Conservation (phyloP, 306 rosid genomes). For the Vigna radiata region DNA sequence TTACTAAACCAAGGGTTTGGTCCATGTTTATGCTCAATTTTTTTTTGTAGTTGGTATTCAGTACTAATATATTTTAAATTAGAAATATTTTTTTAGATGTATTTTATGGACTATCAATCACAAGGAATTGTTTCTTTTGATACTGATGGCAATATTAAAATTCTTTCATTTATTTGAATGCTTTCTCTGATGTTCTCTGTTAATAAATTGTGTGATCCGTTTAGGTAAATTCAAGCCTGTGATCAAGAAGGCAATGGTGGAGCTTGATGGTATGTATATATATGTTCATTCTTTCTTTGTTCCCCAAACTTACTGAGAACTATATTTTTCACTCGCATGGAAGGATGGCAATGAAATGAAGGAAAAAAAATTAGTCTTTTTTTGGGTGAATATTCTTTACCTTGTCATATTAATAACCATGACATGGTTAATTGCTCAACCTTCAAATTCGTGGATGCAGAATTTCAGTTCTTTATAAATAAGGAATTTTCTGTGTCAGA, state of each 20-base stretch:
- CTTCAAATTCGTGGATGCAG: slow-evolving; percentile 19
- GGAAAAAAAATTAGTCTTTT: neutral
- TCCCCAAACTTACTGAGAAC: slow-evolving; percentile 25
- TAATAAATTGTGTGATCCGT: slow-evolving; percentile 40
- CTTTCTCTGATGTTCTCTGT: slow-evolving; percentile 38
- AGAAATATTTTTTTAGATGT: neutral
- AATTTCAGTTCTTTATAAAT: slow-evolving; percentile 22
- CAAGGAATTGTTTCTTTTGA: neutral
- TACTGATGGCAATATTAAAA: neutral
- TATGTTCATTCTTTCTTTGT: slow-evolving; percentile 14
- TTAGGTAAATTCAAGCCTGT: slow-evolving; percentile 98
- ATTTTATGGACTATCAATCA: slow-evolving; percentile 24
- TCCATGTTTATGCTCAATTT: slow-evolving; percentile 17
- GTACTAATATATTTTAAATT: slow-evolving; percentile 4
- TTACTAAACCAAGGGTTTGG: too few relatives aligned
- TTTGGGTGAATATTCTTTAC: slow-evolving; percentile 1
- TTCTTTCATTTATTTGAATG: slow-evolving; percentile 33
- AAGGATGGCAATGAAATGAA: slow-evolving; percentile 34
- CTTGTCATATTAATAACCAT: slow-evolving; percentile 9
- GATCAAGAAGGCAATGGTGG: slow-evolving; percentile 99
- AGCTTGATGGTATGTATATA: slow-evolving; percentile 83
- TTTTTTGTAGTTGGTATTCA: slow-evolving; percentile 26
- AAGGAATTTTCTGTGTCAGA: slow-evolving; percentile 28
- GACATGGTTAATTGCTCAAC: slow-evolving; percentile 16
- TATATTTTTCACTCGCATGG: slow-evolving; percentile 6